A percentile compares a stretch with the other conserved stretches of the same genome.
Evolutionary conservation across 768 basidiomycete genomes (phyloP).

Genomic region (Boletellus ananas): DNA sequence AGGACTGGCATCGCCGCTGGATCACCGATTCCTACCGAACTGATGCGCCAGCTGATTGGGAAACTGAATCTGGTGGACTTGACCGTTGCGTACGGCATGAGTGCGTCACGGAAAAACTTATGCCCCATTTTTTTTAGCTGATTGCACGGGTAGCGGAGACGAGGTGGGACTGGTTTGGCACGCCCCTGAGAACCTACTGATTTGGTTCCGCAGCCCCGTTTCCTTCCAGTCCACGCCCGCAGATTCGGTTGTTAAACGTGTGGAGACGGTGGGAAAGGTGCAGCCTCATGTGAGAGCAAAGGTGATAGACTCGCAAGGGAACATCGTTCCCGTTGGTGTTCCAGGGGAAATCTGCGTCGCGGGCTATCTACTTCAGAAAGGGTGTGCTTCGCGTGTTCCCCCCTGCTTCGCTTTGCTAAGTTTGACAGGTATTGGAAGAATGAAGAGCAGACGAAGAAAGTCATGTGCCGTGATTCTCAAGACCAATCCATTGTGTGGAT

Average conservation of each 20-base stretch:
- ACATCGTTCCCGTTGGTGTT: constrained; percentile 64
- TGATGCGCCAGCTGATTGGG: constrained; percentile 70
- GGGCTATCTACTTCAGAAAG: constrained; percentile 78
- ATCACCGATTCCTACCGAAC: constrained; percentile 70
- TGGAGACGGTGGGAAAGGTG: constrained; percentile 77
- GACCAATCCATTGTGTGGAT: constrained; percentile 67
- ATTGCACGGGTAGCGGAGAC: constrained; percentile 58
- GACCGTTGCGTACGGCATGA: constrained; percentile 85
- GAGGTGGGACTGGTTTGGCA: constrained; percentile 36
- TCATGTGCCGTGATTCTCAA: constrained; percentile 50
- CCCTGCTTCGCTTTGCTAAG: background rate
- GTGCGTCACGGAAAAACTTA: constrained; percentile 40
- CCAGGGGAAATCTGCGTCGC: constrained; percentile 73
- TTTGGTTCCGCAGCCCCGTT: constrained; percentile 54
- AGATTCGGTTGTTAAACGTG: constrained; percentile 69
- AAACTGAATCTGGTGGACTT: constrained; percentile 66
- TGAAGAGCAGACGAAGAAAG: constrained; percentile 57
- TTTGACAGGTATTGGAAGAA: constrained; percentile 69
- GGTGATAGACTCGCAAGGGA: constrained; percentile 54
- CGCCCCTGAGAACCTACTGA: background rate
- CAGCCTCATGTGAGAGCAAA: constrained; percentile 79
- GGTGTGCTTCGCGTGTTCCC: constrained; percentile 36
- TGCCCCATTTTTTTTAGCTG: background rate
- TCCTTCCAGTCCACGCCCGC: constrained; percentile 74
- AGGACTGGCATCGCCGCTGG: constrained; percentile 86